Evolutionary conservation across 2,329 filamentous ascomycete species (phyloP), one percentile per base, ranked within the genome.

Genomic region (Magnaporthiopsis poae): DNA sequence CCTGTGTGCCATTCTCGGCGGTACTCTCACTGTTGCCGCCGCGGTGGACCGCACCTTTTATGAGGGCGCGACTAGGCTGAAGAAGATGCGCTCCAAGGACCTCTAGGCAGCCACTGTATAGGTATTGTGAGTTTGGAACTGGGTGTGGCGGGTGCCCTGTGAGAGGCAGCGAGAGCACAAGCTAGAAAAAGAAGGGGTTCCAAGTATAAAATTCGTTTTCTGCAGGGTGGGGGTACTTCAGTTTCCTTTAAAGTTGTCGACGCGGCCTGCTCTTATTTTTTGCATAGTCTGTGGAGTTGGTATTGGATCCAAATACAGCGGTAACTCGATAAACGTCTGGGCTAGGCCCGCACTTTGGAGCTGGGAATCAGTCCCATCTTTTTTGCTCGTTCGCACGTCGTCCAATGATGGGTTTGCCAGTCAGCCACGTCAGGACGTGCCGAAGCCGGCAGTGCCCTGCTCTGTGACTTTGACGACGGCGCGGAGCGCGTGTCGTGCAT

Each of bases 21-120:
- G 95, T 71, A 99, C 95, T 0, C 79, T 99, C 71, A 99, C 95
- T 0, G 95, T 99, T 25, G 95, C 95, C 13, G 95, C 96, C 7
- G 95, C 95, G 5, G 81, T 99, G 39, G 95, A 99, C 76, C 86
- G 96, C 67, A 91, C 90, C 64, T 78, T 98, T 68, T 99, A 97
- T 73, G 95, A 99, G 79, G 95, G 95, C 60, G 85, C 86, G 2
- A 86, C 88, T 67, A 86, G 90, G 74, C 82, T 98, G 70, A 96
- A 90, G 85, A 99, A 99, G 84, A 77, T 96, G 76, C 91, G 84
- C 71, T 78, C 81, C 5, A 89, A 89, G 79, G 86, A 85, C 69
- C 73, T 86, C 68, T 88, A 76, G 36, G 33, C 1, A 21, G 35
- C 15, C 46, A 8, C 21, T 56, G 46, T 56, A 56, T 25, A 56